A percentile compares a stretch with the other conserved stretches of the same genome.
Evolutionary conservation across 2,329 filamentous ascomycete genomes (phyloP).

Genomic region (Akanthomyces muscarius): DNA sequence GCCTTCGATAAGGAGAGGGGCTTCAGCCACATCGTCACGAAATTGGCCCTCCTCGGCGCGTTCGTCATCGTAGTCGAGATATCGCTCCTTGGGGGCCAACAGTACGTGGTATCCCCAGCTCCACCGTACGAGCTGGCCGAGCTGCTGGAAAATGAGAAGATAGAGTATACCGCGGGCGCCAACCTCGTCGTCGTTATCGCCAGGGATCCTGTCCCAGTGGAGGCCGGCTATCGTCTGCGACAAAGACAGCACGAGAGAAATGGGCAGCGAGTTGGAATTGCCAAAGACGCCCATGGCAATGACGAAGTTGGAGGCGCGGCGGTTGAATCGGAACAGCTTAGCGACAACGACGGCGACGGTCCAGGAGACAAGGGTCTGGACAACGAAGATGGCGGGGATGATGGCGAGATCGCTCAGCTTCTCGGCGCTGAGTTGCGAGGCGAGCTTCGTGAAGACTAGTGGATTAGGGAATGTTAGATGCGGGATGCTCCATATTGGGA

Average conservation of each 20-base stretch:
- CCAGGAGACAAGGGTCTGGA: conserved; percentile 87
- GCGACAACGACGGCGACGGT: conserved; percentile 67
- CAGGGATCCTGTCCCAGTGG: conserved; percentile 87
- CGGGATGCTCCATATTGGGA: too few relatives aligned
- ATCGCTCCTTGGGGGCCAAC: conserved; percentile 76
- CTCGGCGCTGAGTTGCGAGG: conserved; percentile 86
- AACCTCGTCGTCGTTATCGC: conserved; percentile 90
- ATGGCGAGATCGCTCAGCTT: conserved; percentile 87
- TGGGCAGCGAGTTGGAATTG: conserved; percentile 96
- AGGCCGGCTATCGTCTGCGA: conserved; percentile 88
- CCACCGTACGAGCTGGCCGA: conserved; percentile 93
- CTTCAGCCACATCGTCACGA: conserved; percentile 46
- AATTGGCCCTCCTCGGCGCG: conserved; percentile 57
- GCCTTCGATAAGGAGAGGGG: conserved; percentile 39
- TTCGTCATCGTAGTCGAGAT: conserved; percentile 58
- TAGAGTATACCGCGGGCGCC: conserved; percentile 92
- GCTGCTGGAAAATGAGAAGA: conserved; percentile 93
- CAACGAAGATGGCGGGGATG: conserved; percentile 89
- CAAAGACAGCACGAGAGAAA: conserved; percentile 90
- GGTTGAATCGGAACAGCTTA: conserved; percentile 74
- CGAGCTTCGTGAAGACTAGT: conserved; percentile 91
- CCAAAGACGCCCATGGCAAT: conserved; percentile 97
- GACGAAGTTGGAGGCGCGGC: conserved; percentile 87
- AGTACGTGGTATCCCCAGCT: conserved; percentile 97
- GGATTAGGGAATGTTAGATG: conserved; percentile 3